These are phyloP conservation scores for Solanum chmielewskii DNA, from an alignment of 257 asterid species.

Conservation along the genomic window DNA sequence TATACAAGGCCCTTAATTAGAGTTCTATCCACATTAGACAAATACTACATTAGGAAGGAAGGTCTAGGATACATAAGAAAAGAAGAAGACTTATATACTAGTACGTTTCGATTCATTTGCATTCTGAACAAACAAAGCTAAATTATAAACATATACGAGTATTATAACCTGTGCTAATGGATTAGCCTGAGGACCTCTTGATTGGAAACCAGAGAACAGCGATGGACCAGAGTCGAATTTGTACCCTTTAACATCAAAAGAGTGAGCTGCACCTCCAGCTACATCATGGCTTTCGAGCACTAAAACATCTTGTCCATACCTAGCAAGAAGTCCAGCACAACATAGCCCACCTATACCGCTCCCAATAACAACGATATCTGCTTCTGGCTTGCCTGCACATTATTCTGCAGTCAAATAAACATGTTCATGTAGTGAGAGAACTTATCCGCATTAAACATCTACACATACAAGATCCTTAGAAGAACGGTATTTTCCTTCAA, in stretches of 20 bases:
- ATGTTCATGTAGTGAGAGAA: background rate
- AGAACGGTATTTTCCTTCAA: background rate
- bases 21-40: background rate
- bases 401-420: constrained; percentile 37
- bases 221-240: constrained; percentile 95
- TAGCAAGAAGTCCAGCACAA: constrained; percentile 81
- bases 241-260: constrained; percentile 65
- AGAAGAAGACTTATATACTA: background rate
- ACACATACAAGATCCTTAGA: background rate
- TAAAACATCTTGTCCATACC: constrained; percentile 71
- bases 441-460: background rate
- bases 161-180: constrained; percentile 81
- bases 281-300: constrained; percentile 85
- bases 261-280: constrained; percentile 97
- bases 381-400: constrained; percentile 78
- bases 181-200: constrained; percentile 94
- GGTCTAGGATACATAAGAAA: background rate
- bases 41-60: background rate
- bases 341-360: constrained; percentile 92
- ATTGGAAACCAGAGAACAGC: constrained; percentile 82
- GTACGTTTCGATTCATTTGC: background rate
- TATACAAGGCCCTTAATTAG: background rate
- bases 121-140: background rate
- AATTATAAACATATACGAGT: background rate
- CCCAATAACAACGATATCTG: constrained; percentile 81